Conservation (phyloP, 1,139 yeast genomes). For the Yamadazyma membranifaciens region DNA sequence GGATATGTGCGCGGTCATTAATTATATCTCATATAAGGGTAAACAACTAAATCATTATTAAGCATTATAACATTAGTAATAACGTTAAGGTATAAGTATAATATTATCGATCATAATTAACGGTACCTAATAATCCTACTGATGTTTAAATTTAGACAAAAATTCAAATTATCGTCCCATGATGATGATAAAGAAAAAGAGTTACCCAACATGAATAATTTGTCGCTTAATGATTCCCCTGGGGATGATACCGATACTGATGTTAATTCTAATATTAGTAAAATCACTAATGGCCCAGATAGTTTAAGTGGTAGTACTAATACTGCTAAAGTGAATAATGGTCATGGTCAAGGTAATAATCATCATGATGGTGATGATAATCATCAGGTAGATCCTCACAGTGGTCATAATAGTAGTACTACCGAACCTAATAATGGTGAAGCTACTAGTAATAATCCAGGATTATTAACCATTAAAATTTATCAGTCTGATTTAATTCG, state of each 20-base stretch:
- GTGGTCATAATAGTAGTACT: constrained; percentile 14
- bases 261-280: too few relatives aligned
- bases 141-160: constrained; percentile 40
- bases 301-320: background rate
- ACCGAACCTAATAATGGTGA: constrained; percentile 12
- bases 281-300: background rate
- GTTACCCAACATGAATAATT: background rate
- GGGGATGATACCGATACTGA: too few relatives aligned
- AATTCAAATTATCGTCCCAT: constrained; percentile 40
- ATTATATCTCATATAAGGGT: too few relatives aligned
- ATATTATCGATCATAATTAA: too few relatives aligned
- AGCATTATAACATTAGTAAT: too few relatives aligned
- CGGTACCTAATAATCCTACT: too few relatives aligned
- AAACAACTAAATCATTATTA: too few relatives aligned
- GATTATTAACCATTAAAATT: constrained; percentile 67
- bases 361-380: background rate
- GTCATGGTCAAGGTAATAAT: background rate
- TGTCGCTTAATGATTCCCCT: background rate
- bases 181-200: background rate
- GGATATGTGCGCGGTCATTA: too few relatives aligned
- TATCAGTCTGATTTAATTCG: constrained; percentile 60
- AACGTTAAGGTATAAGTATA: background rate
- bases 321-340: background rate
- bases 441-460: constrained; percentile 39
- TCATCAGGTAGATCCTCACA: constrained; percentile 10